Conservation (phyloP, 176 grass and related monocot species). For the Oryza meridionalis region DNA sequence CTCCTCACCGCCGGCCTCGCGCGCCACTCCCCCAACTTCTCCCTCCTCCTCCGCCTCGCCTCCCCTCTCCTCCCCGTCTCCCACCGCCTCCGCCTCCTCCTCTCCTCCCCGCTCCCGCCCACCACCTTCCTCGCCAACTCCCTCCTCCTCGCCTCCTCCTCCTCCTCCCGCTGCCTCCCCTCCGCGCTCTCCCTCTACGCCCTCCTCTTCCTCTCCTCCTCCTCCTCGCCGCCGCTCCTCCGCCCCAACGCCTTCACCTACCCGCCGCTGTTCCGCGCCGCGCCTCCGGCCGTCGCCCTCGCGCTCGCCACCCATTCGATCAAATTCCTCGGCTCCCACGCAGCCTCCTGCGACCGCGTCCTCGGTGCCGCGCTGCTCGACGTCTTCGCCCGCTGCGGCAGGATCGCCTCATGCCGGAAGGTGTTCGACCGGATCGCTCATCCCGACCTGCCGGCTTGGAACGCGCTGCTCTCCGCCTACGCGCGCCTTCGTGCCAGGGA, state of each 20-base stretch:
- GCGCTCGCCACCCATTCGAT: slow-evolving; percentile 50
- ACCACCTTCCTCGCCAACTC: slow-evolving; percentile 55
- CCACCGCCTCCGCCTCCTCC: slow-evolving; percentile 24
- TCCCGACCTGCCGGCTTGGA: slow-evolving; percentile 52
- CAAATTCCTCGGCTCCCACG: slow-evolving; percentile 44
- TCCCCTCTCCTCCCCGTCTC: neutral
- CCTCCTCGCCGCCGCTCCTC: neutral
- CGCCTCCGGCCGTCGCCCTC: slow-evolving; percentile 18
- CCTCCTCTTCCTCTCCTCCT: slow-evolving; percentile 37
- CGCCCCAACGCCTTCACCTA: slow-evolving; percentile 57
- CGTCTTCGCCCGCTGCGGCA: slow-evolving; percentile 41
- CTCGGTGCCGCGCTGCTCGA: slow-evolving; percentile 44
- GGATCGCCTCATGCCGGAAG: slow-evolving; percentile 32
- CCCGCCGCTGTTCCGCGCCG: slow-evolving; percentile 54
- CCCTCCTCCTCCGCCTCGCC: slow-evolving; percentile 47
- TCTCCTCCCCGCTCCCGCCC: slow-evolving; percentile 26
- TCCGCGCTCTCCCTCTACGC: slow-evolving; percentile 50
- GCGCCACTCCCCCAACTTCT: slow-evolving; percentile 45
- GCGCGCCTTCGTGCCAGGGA: slow-evolving; percentile 10
- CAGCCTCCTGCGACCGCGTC: slow-evolving; percentile 38
- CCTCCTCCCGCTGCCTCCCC: neutral
- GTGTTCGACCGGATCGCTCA: slow-evolving; percentile 34
- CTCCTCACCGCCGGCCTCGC: slow-evolving; percentile 55
- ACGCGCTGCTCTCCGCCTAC: slow-evolving; percentile 39
- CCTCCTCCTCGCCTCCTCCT: slow-evolving; percentile 53